These are phyloP conservation scores for Vaucheria bursata DNA, from an alignment of 352 stramenopile genomes.

Conservation along the genomic window DNA sequence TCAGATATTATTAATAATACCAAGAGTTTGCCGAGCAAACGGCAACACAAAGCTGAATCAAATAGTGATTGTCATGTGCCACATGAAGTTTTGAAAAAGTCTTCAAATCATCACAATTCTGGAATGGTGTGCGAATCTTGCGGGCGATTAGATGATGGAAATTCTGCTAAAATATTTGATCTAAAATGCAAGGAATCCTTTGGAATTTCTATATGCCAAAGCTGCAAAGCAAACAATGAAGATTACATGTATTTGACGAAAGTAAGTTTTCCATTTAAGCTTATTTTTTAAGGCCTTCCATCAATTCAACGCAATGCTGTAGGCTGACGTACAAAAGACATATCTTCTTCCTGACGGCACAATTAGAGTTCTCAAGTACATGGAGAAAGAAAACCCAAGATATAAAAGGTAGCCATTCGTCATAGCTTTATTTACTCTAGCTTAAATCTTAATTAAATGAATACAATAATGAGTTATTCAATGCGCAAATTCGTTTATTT, in stretches of 20 bases:
- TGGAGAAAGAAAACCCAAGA: neutral
- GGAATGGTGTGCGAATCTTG: neutral
- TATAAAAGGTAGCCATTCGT: neutral
- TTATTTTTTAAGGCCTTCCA: neutral
- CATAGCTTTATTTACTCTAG: too few relatives aligned
- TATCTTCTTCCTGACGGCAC: constrained; percentile 4
- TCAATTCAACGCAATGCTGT: neutral
- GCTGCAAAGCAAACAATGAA: neutral
- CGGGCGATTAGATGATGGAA: neutral
- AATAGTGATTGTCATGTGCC: too few relatives aligned
- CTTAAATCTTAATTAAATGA: neutral
- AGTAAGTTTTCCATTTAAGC: neutral
- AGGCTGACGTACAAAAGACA: constrained; percentile 3
- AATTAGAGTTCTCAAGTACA: constrained; percentile 9
- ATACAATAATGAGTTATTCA: neutral
- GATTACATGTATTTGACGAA: neutral
- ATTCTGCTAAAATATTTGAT: neutral
- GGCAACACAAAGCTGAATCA: too few relatives aligned
- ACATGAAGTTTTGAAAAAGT: too few relatives aligned
- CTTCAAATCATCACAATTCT: too few relatives aligned
- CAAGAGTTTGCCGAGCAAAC: too few relatives aligned
- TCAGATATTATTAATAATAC: too few relatives aligned
- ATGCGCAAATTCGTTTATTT: neutral
- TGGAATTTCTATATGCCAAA: neutral
- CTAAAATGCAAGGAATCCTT: neutral